Conservation (phyloP, 2,329 filamentous ascomycete species). For the Calonectria pseudoturangicola region DNA sequence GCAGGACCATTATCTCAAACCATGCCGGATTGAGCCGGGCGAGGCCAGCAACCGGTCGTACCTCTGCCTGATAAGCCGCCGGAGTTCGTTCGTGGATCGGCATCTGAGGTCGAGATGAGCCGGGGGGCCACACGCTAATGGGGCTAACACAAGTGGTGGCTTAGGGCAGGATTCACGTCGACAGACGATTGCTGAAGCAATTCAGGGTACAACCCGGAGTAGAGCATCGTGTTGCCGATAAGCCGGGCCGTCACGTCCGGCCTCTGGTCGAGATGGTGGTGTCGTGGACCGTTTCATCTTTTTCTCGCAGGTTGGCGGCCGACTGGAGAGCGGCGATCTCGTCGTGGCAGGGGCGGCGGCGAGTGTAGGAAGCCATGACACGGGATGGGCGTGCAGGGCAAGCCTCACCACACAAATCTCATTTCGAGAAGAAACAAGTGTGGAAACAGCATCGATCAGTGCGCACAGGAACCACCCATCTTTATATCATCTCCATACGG, state of each 20-base stretch:
- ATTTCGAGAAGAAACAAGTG: background rate
- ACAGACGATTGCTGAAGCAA: constrained; percentile 14
- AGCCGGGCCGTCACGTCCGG: constrained; percentile 18
- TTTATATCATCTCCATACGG: background rate
- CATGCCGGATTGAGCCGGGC: constrained; percentile 29
- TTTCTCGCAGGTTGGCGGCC: background rate
- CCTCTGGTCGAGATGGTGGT: constrained; percentile 5
- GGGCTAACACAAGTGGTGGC: constrained; percentile 27
- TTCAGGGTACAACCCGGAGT: constrained; percentile 18
- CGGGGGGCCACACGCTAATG: constrained; percentile 8
- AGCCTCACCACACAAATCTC: background rate
- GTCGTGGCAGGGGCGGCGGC: background rate
- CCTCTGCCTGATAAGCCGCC: constrained; percentile 35
- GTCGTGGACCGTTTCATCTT: background rate
- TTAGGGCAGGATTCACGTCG: background rate
- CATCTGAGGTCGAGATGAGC: constrained; percentile 5
- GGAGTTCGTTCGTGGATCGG: constrained; percentile 37
- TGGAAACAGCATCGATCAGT: background rate
- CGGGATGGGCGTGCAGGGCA: background rate
- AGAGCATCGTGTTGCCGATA: constrained; percentile 6
- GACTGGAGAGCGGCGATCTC: no score
- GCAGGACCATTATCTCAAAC: constrained; percentile 27
- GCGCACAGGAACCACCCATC: background rate
- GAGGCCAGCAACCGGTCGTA: constrained; percentile 27
- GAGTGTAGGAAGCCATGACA: background rate